Conservation (phyloP, 495 filamentous ascomycete species). For the Ascobolus immersus region DNA sequence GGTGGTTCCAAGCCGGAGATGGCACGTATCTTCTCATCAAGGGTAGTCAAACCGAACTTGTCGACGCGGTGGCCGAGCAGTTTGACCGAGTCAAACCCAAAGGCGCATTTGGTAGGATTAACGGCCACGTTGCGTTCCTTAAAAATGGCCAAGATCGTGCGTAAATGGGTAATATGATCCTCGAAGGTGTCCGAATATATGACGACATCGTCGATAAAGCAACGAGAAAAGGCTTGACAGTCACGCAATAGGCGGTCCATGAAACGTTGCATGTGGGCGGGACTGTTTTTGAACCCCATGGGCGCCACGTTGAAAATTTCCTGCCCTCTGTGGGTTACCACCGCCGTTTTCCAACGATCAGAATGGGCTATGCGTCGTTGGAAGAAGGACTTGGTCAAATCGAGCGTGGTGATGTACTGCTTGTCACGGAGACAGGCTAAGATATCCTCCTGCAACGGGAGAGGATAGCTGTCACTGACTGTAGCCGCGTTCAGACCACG, state of each 20-base stretch:
- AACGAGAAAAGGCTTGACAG: background rate
- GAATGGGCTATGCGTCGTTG: background rate
- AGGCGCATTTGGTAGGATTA: background rate
- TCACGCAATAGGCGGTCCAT: conserved; percentile 1
- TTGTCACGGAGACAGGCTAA: background rate
- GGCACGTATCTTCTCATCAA: background rate
- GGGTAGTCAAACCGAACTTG: background rate
- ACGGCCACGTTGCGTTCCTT: background rate
- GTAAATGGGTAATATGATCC: background rate
- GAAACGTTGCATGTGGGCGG: conserved; percentile 1
- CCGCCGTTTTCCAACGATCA: background rate
- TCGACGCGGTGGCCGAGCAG: background rate
- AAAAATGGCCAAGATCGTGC: background rate
- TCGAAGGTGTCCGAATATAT: background rate
- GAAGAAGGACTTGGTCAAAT: background rate
- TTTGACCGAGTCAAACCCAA: background rate
- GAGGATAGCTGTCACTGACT: background rate
- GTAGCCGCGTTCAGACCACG: background rate
- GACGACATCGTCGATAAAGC: conserved; percentile 1
- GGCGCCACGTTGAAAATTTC: background rate
- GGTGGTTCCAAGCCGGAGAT: background rate
- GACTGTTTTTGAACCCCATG: background rate
- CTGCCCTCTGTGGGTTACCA: background rate
- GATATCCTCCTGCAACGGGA: background rate
- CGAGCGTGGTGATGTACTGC: background rate